Conservation (phyloP, 1,284 basidiomycete genomes). For the Trametes versicolor region DNA sequence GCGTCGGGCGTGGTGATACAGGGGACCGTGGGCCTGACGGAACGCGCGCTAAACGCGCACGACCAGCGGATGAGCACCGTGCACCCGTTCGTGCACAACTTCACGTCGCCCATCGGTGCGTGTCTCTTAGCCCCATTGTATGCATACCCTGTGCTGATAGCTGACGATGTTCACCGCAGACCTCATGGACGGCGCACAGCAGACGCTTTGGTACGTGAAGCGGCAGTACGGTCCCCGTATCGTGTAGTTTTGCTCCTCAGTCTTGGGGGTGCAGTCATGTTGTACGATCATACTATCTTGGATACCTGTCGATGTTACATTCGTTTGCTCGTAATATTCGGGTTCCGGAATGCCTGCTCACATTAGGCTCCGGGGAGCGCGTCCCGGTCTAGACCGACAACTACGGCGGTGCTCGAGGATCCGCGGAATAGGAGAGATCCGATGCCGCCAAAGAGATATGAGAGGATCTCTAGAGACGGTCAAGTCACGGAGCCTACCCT, state of each 20-base stretch:
- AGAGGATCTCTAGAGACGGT: too few species aligned
- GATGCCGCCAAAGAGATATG: too few species aligned
- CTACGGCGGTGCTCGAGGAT: too few species aligned
- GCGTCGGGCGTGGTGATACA: conserved; percentile 36
- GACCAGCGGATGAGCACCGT: conserved; percentile 33
- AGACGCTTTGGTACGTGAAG: conserved; percentile 33
- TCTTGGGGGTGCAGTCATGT: conserved; percentile 1
- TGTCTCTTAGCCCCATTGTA: background rate
- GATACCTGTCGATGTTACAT: conserved; percentile 2
- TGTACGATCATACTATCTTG: conserved; percentile 16
- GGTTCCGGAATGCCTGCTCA: too few species aligned
- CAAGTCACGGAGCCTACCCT: too few species aligned
- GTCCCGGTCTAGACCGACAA: too few species aligned
- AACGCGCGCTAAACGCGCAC: conserved; percentile 38
- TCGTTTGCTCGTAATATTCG: background rate
- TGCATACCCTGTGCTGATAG: background rate
- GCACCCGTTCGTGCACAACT: conserved; percentile 44
- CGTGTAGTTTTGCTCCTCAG: conserved; percentile 3
- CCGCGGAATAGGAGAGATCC: too few species aligned
- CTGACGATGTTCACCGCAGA: conserved; percentile 13
- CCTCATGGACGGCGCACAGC: conserved; percentile 30
- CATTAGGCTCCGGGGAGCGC: too few species aligned
- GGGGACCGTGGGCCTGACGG: conserved; percentile 39
- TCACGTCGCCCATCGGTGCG: conserved; percentile 44
- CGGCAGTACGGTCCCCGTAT: conserved; percentile 18